Evolutionary conservation across 257 asterid species (phyloP).

Genomic region (Jacaranda copaia): DNA sequence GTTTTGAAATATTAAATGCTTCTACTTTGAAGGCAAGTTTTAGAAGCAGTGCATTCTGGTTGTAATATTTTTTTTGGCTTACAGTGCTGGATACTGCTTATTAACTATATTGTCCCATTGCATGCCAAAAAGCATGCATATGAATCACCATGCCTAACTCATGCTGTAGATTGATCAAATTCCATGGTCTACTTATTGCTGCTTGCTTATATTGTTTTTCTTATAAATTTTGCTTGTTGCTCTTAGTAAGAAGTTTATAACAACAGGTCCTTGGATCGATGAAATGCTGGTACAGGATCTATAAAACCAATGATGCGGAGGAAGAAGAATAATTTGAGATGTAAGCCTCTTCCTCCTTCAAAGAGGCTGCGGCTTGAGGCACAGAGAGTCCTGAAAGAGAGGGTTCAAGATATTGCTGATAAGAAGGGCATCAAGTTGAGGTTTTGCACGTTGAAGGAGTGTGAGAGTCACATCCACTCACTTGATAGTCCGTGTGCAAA

Average conservation of each 20-base stretch:
- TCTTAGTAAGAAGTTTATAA: conserved; percentile 67
- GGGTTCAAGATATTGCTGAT: conserved; percentile 97
- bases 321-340: conserved; percentile 68
- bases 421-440: conserved; percentile 95
- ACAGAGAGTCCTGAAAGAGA: conserved; percentile 93
- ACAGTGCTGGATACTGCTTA: background rate
- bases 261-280: conserved; percentile 87
- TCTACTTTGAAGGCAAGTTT: background rate
- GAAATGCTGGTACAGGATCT: conserved; percentile 96
- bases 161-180: background rate
- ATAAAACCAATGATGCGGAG: conserved; percentile 63
- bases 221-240: conserved; percentile 41
- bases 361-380: conserved; percentile 97
- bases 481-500: conserved; percentile 89
- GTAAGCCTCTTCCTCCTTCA: conserved; percentile 95
- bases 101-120: background rate
- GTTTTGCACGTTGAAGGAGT: conserved; percentile 92
- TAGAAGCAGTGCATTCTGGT: background rate
- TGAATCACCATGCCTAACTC: background rate
- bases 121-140: conserved; percentile 13
- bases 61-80: background rate
- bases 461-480: conserved; percentile 87
- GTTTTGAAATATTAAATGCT: background rate
- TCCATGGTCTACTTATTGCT: conserved; percentile 6
- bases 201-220: conserved; percentile 25